Base-by-base conservation (phyloP, 1,284 basidiomycete genomes). In the Puccinia coronata region DNA sequence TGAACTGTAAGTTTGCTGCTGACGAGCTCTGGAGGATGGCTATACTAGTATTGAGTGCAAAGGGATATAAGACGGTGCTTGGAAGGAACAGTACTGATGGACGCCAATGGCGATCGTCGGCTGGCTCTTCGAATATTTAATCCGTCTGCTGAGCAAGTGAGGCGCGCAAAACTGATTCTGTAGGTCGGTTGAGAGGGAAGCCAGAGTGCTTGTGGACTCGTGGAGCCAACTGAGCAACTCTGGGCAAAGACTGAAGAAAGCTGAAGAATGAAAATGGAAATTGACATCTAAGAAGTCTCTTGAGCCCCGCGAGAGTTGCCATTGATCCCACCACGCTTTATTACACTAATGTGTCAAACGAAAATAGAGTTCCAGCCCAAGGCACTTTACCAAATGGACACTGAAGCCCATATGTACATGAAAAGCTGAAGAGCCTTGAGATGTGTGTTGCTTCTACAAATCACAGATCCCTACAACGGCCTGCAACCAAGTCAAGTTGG, bases 1-100 rank as follows among this genome's bases (percentile, higher is more conserved):
- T 67, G n/a, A 67, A n/a, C 63, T 67, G 63, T 67, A 67, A 67
- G 39, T 25, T 67, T 67, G 63, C 34, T 41, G 61, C 34, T 65
- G 61, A 65, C 61, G 36, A 67, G 63, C 63, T 67, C 63, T 67
- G 43, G 63, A 67, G 36, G 63, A 47, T 65, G 36, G 31, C 23
- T 23, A 55, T n/a, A n/a, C n/a, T 55, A 20, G n/a, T 39, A 36
- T 25, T 6, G 41, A 23, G n/a, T 67, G 39, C 39, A 67, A 28
- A 41, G 63, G 41, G 63, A n/a, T n/a, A 47, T 67, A 43, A 67
- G 41, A 41, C n/a, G 63, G 63, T 43, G n/a, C 23, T 41, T 67
- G 11, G 47, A 25, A 67, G 12, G n/a, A 16, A 43, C 20, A 67
- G 36, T 67, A 67, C 63, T 47, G 63, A 43, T 63, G 63, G 36